Evolutionary conservation across 2,329 filamentous ascomycete genomes (phyloP), one percentile per base, ranked within the genome.

Genomic region (Microsporum canis): DNA sequence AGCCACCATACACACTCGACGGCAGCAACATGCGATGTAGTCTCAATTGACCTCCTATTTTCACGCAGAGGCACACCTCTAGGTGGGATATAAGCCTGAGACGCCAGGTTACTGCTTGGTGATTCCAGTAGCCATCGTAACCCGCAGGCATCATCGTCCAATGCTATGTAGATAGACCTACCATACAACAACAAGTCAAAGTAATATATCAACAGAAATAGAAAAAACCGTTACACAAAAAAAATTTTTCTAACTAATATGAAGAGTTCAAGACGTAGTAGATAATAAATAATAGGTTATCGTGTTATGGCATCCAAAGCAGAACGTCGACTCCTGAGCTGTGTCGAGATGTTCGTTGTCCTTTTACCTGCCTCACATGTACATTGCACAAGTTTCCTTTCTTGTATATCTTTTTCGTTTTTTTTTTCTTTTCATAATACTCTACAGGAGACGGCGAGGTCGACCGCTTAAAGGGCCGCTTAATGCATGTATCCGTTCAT

Each of bases 401-500:
- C 5, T 31, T 27, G 23, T 14, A 23, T 51, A 51, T 51, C 8
- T 51, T 29, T 23, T 51, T 31, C 45, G 27, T n/a, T 3, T 55
- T 36, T 34, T 36, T 55, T 53, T 53, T 23, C 12, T n/a, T n/a
- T 36, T 55, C 51, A 55, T 55, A 36, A 34, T 55, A 55, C 51
- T 55, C 51, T 55, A 55, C 51, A 55, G 33, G 12, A 31, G 31
- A 12, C 3, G 29, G 51, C 12, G 51, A 17, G 23, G 5, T n/a
- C 27, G 23, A 10, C 41, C 41, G 14, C 41, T 45, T 45, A 23
- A 31, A 51, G 5, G 33, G 17, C 51, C 31, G 6, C 51, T 55
- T 55, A 55, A 65, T 71, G 70, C 63, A 68, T 71, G 58, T 73
- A 72, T 62, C 77, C 77, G 67, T 79, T 57, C 34, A 57, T 79